These are phyloP conservation scores for Mallotus nudiflorus DNA, from an alignment of 345 rosid species.

Conservation along the genomic window DNA sequence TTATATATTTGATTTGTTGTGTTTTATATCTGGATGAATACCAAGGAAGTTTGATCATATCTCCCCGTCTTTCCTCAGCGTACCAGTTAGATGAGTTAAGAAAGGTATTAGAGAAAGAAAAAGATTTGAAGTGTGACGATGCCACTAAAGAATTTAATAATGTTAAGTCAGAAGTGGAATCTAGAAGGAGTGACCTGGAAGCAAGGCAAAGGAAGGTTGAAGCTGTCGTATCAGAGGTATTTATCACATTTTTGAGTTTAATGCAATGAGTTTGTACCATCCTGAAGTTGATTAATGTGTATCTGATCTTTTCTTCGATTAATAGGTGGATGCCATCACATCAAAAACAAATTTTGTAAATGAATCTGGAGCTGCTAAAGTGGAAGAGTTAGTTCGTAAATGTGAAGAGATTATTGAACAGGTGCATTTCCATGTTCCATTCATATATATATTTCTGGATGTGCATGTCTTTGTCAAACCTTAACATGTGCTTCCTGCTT, in stretches of 20 bases:
- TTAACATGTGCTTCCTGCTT: not conserved
- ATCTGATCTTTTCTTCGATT: conserved; percentile 13
- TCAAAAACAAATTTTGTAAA: conserved; percentile 49
- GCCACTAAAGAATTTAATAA: conserved; percentile 50
- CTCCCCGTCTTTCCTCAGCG: conserved; percentile 38
- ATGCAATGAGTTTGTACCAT: not conserved
- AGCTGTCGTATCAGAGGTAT: conserved; percentile 71
- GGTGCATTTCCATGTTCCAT: conserved; percentile 38
- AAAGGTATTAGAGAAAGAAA: conserved; percentile 64
- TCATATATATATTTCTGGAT: conserved; percentile 1
- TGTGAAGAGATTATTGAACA: conserved; percentile 65
- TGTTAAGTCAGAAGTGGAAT: conserved; percentile 57
- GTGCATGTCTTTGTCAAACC: not conserved
- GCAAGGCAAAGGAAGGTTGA: conserved; percentile 72
- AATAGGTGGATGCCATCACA: conserved; percentile 68
- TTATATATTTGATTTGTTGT: not conserved
- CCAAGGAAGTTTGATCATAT: conserved; percentile 3
- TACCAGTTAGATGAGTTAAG: conserved; percentile 54
- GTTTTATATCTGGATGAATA: conserved; percentile 6
- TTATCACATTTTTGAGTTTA: not conserved
- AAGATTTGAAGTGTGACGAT: conserved; percentile 48
- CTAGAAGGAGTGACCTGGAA: conserved; percentile 63
- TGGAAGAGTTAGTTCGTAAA: conserved; percentile 48
- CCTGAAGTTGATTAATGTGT: not conserved
- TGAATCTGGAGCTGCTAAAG: conserved; percentile 64